Percentiles rank a stretch among this genome's conserved stretches.
Evolutionary conservation across 2,329 filamentous ascomycete species (phyloP).

Genomic region (Pseudocercospora fuligena): DNA sequence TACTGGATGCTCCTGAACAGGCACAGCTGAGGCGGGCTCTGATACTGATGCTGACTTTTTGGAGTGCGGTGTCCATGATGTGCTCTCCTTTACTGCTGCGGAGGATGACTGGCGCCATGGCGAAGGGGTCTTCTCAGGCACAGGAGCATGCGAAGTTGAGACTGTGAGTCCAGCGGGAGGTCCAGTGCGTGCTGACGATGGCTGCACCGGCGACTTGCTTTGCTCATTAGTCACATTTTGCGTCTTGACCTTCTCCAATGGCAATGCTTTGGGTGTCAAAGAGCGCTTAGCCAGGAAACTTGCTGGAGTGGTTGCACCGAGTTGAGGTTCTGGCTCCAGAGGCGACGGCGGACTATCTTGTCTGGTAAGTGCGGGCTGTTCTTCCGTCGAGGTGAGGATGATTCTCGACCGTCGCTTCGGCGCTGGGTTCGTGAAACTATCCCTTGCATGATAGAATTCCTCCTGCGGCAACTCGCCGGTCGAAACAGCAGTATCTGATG

Average conservation of each 20-base stretch:
- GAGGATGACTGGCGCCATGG: conserved; percentile 28
- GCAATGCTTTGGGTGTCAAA: conserved; percentile 16
- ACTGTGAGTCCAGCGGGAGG: conserved; percentile 7
- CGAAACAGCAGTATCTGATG: conserved; percentile 42
- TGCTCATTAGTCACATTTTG: conserved; percentile 6
- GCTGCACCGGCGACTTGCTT: conserved; percentile 12
- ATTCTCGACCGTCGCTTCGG: conserved; percentile 24
- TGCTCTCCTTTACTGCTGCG: conserved; percentile 24
- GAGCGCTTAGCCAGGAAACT: conserved; percentile 24
- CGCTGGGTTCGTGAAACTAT: conserved; percentile 25
- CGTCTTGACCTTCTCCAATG: conserved; percentile 11
- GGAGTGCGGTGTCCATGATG: conserved; percentile 18
- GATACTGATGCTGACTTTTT: conserved; percentile 21
- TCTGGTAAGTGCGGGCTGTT: conserved; percentile 3
- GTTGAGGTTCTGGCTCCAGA: conserved; percentile 9
- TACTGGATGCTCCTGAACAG: conserved; percentile 37
- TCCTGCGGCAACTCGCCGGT: conserved; percentile 20
- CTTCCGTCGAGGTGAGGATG: conserved; percentile 22
- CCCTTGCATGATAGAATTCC: conserved; percentile 24
- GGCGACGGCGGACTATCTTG: conserved; percentile 12
- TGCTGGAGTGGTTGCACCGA: conserved; percentile 19
- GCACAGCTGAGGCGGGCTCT: conserved; percentile 13
- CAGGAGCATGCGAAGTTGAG: conserved; percentile 11
- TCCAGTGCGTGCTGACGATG: conserved; percentile 14
- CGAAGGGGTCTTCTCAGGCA: conserved; percentile 23